Conservation (phyloP, 163 green algal genomes). For the Volvox carteri region DNA sequence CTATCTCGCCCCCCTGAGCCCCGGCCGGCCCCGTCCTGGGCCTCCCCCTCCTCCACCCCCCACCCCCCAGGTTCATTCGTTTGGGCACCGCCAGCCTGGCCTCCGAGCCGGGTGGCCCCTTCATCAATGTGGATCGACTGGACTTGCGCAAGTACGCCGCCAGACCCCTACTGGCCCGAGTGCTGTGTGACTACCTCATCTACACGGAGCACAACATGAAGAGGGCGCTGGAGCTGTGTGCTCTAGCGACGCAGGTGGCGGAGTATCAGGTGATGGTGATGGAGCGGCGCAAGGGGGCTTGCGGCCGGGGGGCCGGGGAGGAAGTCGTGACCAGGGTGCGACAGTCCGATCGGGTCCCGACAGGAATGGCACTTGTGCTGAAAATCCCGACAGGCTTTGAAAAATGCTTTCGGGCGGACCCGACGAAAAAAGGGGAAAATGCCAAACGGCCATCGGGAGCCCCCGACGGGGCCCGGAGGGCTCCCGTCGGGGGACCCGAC, state of each 20-base stretch:
- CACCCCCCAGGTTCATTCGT: slow-evolving; percentile 72
- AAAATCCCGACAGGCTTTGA: no score
- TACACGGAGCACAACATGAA: slow-evolving; percentile 90
- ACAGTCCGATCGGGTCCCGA: no score
- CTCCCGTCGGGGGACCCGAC: no score
- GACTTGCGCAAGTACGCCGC: slow-evolving; percentile 85
- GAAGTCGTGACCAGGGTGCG: no score
- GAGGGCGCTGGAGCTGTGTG: slow-evolving; percentile 81
- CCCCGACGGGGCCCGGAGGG: no score
- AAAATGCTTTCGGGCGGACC: no score
- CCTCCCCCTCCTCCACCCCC: neutral
- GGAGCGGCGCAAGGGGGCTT: no score
- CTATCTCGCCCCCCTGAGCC: neutral
- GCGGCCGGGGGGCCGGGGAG: no score
- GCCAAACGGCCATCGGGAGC: no score
- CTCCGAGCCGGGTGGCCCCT: slow-evolving; percentile 73
- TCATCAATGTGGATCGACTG: slow-evolving; percentile 84
- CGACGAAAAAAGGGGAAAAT: no score
- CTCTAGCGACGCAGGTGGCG: slow-evolving; percentile 59
- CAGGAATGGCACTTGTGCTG: no score
- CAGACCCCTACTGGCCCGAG: slow-evolving; percentile 74
- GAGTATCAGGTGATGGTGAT: slow-evolving; percentile 51
- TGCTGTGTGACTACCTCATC: slow-evolving; percentile 88
- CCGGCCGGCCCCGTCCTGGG: neutral
- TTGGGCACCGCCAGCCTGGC: slow-evolving; percentile 81